A percentile compares a stretch with the other conserved stretches of the same genome.
phyloP scores from a whole-genome alignment of 768 basidiomycete genomes.

The Suillus cothurnatus region DNA sequence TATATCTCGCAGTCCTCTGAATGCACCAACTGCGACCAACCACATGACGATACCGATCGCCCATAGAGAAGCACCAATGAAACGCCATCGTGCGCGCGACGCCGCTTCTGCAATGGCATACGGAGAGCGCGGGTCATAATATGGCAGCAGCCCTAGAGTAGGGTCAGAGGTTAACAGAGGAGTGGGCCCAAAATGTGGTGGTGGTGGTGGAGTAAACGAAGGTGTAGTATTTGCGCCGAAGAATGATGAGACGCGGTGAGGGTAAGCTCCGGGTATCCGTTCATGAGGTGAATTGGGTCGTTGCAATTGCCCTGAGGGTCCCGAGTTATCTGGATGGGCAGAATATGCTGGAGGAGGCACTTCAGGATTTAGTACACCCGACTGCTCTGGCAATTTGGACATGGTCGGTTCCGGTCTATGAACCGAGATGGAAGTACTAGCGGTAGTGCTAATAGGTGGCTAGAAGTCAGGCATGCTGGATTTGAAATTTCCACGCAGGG shows the following conservation, averaged over 20 bases:
- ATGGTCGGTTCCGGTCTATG: background rate
- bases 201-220: slow-evolving; percentile 21
- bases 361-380: slow-evolving; percentile 25
- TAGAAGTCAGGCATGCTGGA: background rate
- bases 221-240: slow-evolving; percentile 19
- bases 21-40: slow-evolving; percentile 28
- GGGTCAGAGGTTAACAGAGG: slow-evolving; percentile 40
- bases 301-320: slow-evolving; percentile 17
- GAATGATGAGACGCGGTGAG: slow-evolving; percentile 16
- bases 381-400: slow-evolving; percentile 11
- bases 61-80: slow-evolving; percentile 43
- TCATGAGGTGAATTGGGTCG: slow-evolving; percentile 20
- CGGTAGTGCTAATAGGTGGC: background rate
- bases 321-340: slow-evolving; percentile 15
- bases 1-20: slow-evolving; percentile 18
- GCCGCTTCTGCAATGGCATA: slow-evolving; percentile 40
- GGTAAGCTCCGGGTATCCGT: slow-evolving; percentile 18
- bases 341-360: slow-evolving; percentile 33
- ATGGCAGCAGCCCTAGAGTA: slow-evolving; percentile 38
- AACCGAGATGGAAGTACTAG: background rate
- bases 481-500: background rate
- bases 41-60: slow-evolving; percentile 35
- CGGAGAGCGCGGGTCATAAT: slow-evolving; percentile 46
- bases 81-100: slow-evolving; percentile 45
- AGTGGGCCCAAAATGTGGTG: slow-evolving; percentile 40